These are phyloP conservation scores for Cladosporium velox DNA, from an alignment of 2,329 filamentous ascomycete species.

Conservation along the genomic window DNA sequence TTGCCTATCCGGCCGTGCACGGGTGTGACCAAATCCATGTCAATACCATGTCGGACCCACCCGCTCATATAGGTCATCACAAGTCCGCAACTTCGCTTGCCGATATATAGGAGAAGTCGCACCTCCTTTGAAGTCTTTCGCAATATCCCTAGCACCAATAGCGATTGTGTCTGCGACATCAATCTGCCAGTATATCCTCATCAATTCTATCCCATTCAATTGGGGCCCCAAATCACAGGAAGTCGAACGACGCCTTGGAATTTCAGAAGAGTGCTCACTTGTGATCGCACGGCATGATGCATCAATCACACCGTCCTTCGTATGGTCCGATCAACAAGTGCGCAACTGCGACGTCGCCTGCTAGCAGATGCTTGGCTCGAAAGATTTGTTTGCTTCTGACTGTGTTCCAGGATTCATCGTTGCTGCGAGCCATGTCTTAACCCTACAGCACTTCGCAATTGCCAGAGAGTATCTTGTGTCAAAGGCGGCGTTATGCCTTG, in stretches of 20 bases:
- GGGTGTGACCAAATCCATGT: neutral
- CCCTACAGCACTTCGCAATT: constrained; percentile 30
- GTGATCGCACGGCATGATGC: neutral
- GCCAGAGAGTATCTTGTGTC: constrained; percentile 30
- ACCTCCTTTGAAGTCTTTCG: neutral
- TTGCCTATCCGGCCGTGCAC: neutral
- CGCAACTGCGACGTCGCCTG: neutral
- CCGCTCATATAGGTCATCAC: neutral
- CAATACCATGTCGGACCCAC: neutral
- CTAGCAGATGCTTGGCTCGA: neutral
- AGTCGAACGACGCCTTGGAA: neutral
- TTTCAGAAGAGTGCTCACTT: neutral
- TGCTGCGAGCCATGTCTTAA: neutral
- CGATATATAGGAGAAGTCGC: neutral
- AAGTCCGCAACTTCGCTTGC: neutral
- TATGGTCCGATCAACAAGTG: neutral
- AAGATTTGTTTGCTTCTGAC: neutral
- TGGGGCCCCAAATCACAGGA: neutral
- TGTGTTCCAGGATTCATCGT: neutral
- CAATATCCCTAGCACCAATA: neutral
- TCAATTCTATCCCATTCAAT: neutral
- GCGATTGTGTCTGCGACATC: neutral
- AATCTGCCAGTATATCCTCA: neutral
- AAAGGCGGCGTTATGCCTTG: constrained; percentile 40
- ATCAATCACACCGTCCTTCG: neutral